Evolutionary conservation across 306 rosid genomes (phyloP).

Genomic region (Psophocarpus tetragonolobus): DNA sequence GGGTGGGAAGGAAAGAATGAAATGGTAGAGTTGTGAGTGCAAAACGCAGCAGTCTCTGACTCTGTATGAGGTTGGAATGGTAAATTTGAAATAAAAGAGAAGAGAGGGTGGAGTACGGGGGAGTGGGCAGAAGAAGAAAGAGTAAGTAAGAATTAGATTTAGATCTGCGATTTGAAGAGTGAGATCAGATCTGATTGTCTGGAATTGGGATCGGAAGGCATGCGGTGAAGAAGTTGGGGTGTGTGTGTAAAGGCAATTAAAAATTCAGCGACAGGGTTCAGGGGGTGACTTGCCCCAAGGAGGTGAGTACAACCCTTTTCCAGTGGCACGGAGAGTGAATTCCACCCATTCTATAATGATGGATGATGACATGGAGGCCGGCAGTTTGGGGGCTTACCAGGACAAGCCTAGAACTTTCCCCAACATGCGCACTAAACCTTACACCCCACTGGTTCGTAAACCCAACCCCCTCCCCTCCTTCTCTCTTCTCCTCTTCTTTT

Average conservation of each 20-base stretch:
- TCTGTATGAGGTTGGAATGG: no score
- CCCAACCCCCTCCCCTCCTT: neutral
- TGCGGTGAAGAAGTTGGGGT: no score
- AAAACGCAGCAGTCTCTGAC: no score
- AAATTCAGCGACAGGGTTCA: conserved; percentile 92
- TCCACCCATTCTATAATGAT: conserved; percentile 61
- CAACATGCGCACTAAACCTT: conserved; percentile 84
- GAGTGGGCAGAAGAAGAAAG: no score
- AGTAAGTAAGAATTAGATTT: no score
- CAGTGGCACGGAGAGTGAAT: conserved; percentile 72
- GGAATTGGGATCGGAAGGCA: no score
- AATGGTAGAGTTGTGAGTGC: no score
- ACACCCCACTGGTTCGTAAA: conserved; percentile 71
- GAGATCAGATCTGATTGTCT: no score
- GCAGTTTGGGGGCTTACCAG: conserved; percentile 64
- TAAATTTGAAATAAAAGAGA: no score
- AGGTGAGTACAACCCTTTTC: conserved; percentile 74
- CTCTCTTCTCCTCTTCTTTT: neutral
- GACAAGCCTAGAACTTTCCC: conserved; percentile 87
- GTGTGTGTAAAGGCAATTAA: conserved; percentile 43
- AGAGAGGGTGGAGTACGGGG: no score
- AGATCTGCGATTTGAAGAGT: no score
- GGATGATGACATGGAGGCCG: conserved; percentile 74
- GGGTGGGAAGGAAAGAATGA: no score
- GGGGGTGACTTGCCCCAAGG: conserved; percentile 99